These are phyloP conservation scores for Fusarium kyushuense DNA, from an alignment of 2,329 filamentous ascomycete species.

Conservation along the genomic window DNA sequence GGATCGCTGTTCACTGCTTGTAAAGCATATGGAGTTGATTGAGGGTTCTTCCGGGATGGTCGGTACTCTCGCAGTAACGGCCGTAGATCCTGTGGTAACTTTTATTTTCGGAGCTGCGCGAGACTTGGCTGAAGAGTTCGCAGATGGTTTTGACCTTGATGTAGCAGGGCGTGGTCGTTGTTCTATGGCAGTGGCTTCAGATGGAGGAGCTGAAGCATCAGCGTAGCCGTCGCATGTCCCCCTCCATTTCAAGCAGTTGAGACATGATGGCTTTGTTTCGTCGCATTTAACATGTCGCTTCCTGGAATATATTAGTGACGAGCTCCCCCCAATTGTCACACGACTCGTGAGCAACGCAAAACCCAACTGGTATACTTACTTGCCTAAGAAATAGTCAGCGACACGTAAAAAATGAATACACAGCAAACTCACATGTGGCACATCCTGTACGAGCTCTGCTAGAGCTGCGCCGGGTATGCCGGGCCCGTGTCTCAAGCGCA, in stretches of 20 bases:
- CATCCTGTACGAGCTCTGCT: slow-evolving; percentile 56
- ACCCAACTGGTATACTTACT: slow-evolving; percentile 45
- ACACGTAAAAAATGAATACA: slow-evolving; percentile 1
- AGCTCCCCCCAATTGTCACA: background rate
- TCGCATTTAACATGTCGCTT: slow-evolving; percentile 60
- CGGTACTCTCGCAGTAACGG: slow-evolving; percentile 50
- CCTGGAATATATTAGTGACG: slow-evolving; percentile 41
- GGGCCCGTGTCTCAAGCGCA: slow-evolving; percentile 54
- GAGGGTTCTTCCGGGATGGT: slow-evolving; percentile 51
- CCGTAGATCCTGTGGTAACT: slow-evolving; percentile 31
- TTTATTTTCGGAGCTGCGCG: slow-evolving; percentile 31
- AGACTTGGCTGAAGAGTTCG: slow-evolving; percentile 14
- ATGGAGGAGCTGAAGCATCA: slow-evolving; percentile 32
- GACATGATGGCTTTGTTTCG: slow-evolving; percentile 56
- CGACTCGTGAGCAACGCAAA: background rate
- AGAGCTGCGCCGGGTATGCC: slow-evolving; percentile 55
- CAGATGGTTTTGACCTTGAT: slow-evolving; percentile 18
- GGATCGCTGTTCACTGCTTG: slow-evolving; percentile 50
- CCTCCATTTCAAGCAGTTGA: slow-evolving; percentile 57
- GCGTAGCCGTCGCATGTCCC: slow-evolving; percentile 56
- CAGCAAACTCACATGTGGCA: slow-evolving; percentile 52
- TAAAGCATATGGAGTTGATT: slow-evolving; percentile 53
- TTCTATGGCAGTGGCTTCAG: slow-evolving; percentile 14
- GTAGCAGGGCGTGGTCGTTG: slow-evolving; percentile 18
- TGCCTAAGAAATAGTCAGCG: slow-evolving; percentile 46